Base-by-base conservation (phyloP, 202 grass and related monocot species). In the Panicum virgatum region DNA sequence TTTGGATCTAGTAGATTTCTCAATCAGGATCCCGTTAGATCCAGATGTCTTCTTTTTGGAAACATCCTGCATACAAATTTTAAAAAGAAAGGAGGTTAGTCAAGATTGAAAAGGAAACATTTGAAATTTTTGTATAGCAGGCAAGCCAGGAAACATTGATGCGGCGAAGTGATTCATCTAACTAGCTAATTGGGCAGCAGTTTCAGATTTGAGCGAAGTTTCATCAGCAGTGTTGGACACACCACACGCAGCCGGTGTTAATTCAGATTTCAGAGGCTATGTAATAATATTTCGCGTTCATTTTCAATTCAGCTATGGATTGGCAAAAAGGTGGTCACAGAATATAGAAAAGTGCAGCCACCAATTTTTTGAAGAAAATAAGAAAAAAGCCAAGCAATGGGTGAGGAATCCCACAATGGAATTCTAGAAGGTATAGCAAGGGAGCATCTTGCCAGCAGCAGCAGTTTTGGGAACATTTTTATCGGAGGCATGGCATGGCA, bases 31-130 rank as follows among this genome's bases (percentile, higher is more conserved):
- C 46, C 77, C 61, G 3, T 76, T 29, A 25, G 77, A 87, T 72
- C 83, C 75, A 20, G 70, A 73, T 16, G 57, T 66, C 46, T 83
- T 83, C 71, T 87, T 94, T 62, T 87, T 81, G 13, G 75, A 86
- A 76, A 87, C 72, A 82, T 91, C 92, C 92, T 94, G 84, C 19
- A 72, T 46, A 80, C 7, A 74, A 5, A n/a, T 51, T 45, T 22
- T 30, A 62, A 37, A 66, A 61, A 68, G 58, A 62, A 65, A 51
- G 37, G 38, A 83, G 58, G 43, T 81, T n/a, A 72, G 52, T 44
- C 60, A 74, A 0, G 2, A 54, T n/a, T 54, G 51, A 54, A 54
- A 50, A 61, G 7, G 56, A 73, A 62, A 58, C 46, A 63, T 56
- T 42, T 42, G 70, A 13, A 27, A n/a, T 53, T 9, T 53, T n/a